Conservation (phyloP, 2,329 filamentous ascomycete species). For the Fusarium dimerum region DNA sequence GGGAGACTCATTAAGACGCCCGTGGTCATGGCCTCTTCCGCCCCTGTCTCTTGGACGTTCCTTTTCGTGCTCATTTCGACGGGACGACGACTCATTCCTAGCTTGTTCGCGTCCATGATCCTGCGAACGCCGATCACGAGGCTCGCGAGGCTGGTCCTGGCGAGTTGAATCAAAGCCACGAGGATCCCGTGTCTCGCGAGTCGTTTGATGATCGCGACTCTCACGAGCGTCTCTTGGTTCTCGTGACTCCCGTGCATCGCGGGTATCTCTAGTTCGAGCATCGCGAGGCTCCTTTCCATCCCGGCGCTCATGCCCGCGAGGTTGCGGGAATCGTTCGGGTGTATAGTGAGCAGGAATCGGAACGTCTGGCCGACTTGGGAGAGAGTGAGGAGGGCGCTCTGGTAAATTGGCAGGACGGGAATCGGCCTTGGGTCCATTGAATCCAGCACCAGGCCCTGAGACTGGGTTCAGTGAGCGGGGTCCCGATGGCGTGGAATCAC, state of each 20-base stretch:
- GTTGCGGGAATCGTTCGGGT: conserved; percentile 47
- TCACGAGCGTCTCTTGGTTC: conserved; percentile 43
- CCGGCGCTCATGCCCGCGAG: conserved; percentile 42
- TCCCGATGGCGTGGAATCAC: conserved; percentile 23
- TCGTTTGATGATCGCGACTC: conserved; percentile 39
- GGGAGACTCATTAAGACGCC: conserved; percentile 30
- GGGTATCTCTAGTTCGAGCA: conserved; percentile 34
- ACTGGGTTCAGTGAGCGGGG: conserved; percentile 30
- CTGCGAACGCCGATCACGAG: conserved; percentile 43
- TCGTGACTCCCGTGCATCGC: conserved; percentile 32
- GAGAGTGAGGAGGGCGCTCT: conserved; percentile 38
- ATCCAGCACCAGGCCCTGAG: conserved; percentile 12
- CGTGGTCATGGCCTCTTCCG: conserved; percentile 30
- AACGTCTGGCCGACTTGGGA: conserved; percentile 62
- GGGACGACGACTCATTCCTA: conserved; percentile 35
- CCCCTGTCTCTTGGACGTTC: conserved; percentile 38
- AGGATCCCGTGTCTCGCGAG: conserved; percentile 36
- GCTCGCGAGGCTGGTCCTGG: conserved; percentile 44
- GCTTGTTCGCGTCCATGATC: conserved; percentile 35
- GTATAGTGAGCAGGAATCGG: conserved; percentile 52
- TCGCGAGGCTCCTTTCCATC: conserved; percentile 40
- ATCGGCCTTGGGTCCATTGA: conserved; percentile 29
- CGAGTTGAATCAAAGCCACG: conserved; percentile 44
- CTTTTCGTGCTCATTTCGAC: conserved; percentile 44
- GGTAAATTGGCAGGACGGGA: conserved; percentile 38